These are phyloP conservation scores for Cyclocybe cylindracea DNA, from an alignment of 768 basidiomycete species.

Conservation along the genomic window DNA sequence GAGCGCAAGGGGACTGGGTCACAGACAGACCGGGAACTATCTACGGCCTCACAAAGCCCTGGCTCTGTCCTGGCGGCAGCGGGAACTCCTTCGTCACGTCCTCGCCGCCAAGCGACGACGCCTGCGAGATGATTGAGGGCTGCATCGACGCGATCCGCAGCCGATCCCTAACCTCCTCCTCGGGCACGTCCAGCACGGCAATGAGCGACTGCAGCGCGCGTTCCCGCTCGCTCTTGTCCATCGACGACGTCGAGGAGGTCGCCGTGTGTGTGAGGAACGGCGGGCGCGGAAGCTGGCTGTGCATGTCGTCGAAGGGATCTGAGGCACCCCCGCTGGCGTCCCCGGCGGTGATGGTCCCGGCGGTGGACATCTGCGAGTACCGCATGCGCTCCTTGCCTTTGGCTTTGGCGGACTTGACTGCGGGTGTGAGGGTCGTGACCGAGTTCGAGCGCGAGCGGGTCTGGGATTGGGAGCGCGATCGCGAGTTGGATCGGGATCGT, in stretches of 20 bases:
- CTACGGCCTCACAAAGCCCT: slow-evolving; percentile 1
- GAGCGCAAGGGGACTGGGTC: neutral
- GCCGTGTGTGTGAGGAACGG: slow-evolving; percentile 32
- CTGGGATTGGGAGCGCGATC: neutral
- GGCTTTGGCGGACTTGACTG: slow-evolving; percentile 33
- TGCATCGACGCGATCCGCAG: slow-evolving; percentile 62
- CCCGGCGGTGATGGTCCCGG: too few relatives aligned
- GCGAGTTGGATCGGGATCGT: slow-evolving; percentile 7
- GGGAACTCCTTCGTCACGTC: slow-evolving; percentile 42
- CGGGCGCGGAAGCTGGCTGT: slow-evolving; percentile 28
- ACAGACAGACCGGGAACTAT: neutral
- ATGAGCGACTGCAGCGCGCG: slow-evolving; percentile 62
- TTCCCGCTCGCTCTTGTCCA: slow-evolving; percentile 44
- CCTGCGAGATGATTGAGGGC: slow-evolving; percentile 41
- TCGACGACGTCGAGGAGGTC: slow-evolving; percentile 36
- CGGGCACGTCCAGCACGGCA: slow-evolving; percentile 58
- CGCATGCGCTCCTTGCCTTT: slow-evolving; percentile 37
- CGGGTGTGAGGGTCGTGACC: slow-evolving; percentile 13
- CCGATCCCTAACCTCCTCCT: slow-evolving; percentile 47
- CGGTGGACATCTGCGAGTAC: slow-evolving; percentile 12
- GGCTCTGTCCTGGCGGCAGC: slow-evolving; percentile 31
- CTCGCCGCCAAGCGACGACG: slow-evolving; percentile 33
- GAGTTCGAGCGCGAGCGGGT: slow-evolving; percentile 40
- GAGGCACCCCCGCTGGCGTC: slow-evolving; percentile 7
- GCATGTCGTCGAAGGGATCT: slow-evolving; percentile 44